Conservation (phyloP, 257 asterid genomes). For the Perilla frutescens region DNA sequence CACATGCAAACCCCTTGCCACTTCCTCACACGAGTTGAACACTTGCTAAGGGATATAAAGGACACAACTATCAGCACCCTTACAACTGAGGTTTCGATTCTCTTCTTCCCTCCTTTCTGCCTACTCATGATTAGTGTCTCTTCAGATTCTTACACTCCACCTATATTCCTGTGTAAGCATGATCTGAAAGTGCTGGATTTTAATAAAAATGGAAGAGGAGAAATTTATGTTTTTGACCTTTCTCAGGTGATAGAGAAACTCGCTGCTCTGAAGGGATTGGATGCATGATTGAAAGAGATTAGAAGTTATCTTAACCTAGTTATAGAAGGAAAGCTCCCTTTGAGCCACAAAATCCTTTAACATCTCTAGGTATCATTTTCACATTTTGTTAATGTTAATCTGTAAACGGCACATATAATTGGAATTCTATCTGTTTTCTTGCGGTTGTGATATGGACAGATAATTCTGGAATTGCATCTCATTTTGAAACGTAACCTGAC, state of each 20-base stretch:
- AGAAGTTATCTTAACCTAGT: slow-evolving; percentile 86
- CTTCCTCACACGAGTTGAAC: slow-evolving; percentile 80
- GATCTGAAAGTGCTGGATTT: no score
- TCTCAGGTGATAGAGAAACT: slow-evolving; percentile 92
- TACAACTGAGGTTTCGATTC: slow-evolving; percentile 81
- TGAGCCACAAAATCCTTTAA: slow-evolving; percentile 91
- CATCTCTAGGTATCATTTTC: slow-evolving; percentile 78
- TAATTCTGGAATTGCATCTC: slow-evolving; percentile 11
- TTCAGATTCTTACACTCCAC: slow-evolving; percentile 17
- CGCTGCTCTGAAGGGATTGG: slow-evolving; percentile 92
- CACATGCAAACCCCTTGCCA: neutral
- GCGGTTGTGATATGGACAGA: neutral
- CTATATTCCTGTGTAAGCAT: no score
- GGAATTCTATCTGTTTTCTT: no score
- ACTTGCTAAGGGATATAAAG: slow-evolving; percentile 93
- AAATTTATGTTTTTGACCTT: neutral
- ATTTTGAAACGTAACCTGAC: slow-evolving; percentile 27
- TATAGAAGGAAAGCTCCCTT: no score
- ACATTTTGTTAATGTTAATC: neutral
- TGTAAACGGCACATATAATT: neutral
- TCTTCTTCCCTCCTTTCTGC: slow-evolving; percentile 6
- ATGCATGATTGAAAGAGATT: slow-evolving; percentile 87
- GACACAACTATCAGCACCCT: slow-evolving; percentile 97
- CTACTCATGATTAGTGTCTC: neutral
- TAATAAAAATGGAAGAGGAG: slow-evolving; percentile 13